A percentile compares a stretch with the other conserved stretches of the same genome.
These are phyloP conservation scores for Plantago rigida DNA, from an alignment of 305 asterid species.

Conservation along the genomic window DNA sequence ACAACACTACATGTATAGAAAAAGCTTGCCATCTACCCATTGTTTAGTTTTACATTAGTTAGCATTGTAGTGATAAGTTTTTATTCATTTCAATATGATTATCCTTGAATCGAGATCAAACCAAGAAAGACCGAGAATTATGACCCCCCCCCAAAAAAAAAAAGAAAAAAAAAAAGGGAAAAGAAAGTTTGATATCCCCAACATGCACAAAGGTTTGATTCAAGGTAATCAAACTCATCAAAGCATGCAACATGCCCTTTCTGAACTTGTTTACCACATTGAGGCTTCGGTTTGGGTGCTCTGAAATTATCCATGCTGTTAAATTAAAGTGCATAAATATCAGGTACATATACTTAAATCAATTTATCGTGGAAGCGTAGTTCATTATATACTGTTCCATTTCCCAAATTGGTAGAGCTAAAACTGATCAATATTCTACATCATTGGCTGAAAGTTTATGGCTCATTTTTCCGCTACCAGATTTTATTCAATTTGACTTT, in stretches of 20 bases:
- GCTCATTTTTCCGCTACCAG: slow-evolving; percentile 13
- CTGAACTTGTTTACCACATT: too few species aligned
- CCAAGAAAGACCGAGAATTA: neutral
- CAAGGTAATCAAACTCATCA: too few species aligned
- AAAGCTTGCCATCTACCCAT: neutral
- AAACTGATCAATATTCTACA: neutral
- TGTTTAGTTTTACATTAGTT: too few species aligned
- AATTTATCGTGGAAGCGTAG: slow-evolving; percentile 15
- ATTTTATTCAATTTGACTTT: slow-evolving; percentile 9
- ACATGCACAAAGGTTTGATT: too few species aligned
- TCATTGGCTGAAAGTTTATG: slow-evolving; percentile 8
- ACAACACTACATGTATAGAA: slow-evolving; percentile 3
- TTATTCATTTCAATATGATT: neutral
- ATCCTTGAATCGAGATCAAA: neutral
- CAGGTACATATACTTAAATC: slow-evolving; percentile 4
- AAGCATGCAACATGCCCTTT: too few species aligned
- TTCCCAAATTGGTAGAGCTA: neutral
- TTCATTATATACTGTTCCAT: slow-evolving; percentile 1
- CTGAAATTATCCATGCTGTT: too few species aligned
- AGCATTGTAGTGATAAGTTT: neutral
- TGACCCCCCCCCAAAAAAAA: neutral
- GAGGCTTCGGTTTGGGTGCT: neutral
- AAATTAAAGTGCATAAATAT: neutral
- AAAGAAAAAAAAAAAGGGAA: too few species aligned
- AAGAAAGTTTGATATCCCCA: too few species aligned